Evolutionary conservation across 1,284 basidiomycete genomes (phyloP), one percentile per base, ranked within the genome.

Genomic region (Cutaneotrichosporon cyanovorans): DNA sequence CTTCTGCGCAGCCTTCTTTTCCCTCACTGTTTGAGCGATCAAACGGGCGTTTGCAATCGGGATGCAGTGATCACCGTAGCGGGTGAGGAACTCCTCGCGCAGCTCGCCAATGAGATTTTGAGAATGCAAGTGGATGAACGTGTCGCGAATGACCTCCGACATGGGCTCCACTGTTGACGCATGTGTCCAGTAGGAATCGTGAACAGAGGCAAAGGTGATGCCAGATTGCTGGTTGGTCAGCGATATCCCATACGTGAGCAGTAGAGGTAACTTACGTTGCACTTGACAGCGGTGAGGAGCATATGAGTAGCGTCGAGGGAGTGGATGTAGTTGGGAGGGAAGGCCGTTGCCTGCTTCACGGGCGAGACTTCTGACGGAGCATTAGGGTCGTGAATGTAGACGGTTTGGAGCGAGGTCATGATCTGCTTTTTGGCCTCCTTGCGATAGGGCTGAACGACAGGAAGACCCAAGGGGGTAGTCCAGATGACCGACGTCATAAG

Each of bases 101-200:
- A 79, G 62, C 39, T 73, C 66, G 20, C 71, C 71, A 21, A 97
- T 78, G 21, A 97, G 82, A 65, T 93, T 82, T 18, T 86, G 84
- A 18, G 83, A 84, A 69, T 98, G 93, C 10, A 98, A 76, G 4
- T 85, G 82, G 54, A 98, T 87, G 69, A 98, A 98, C 0, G 88
- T 89, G 42, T 93, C 87, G 23, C 93, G 84, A 59, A 98, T 92
- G 59, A 87, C 78, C 40, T 77, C 77, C 0, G 87, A 87, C 90
- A 99, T 95, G 46, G 81, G 75, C 69, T 96, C 88, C 51, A 97
- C 86, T 53, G 80, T 81, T 32, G 76, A 79, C 0, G 93, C 87
- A 66, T 99, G 93, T 7, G 93, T 97, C 93, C 93, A 99, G 75
- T 97, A 99, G 2, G 91, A 96, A 68, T 99, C 95, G 71, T 99